Evolutionary conservation across 2,329 filamentous ascomycete species (phyloP), one percentile per base, ranked within the genome.

Genomic region (Aspergillus neoniger): DNA sequence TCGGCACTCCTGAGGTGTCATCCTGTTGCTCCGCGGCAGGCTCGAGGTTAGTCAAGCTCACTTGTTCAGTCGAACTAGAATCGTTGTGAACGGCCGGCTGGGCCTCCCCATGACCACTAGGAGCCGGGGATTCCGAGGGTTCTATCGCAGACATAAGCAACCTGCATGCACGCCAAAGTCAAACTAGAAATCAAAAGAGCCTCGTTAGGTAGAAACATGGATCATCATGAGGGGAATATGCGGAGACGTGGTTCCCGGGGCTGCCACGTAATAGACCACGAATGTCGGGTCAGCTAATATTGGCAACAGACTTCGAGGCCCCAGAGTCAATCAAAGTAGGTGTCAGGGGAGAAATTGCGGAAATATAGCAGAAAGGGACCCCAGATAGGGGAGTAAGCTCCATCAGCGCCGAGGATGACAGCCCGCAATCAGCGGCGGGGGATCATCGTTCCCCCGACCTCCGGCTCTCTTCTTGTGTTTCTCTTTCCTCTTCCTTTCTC

Each of bases 351-450:
- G 14, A 43, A 36, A 14, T 7, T 4, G 28, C 25, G 32, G 32
- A 15, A 36, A 5, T 36, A 14, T 21, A 55, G 50, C 32, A 51
- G 28, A 49, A 25, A 43, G 7, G 43, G 55, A 8, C 44, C 41
- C 21, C 14, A 21, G 7, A 55, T 44, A 39, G 30, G 44, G 55
- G 54, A 56, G 44, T 49, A 86, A 86, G 0, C 87, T 55, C 39
- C 53, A 44, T 21, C 53, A 47, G 53, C 53, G 39, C 39, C 23
- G 87, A 88, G 68, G 81, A 87, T 70, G 70, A 82, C 23, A 85
- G 60, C 58, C 63, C 55, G 50, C 59, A 54, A 47, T 54, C 54
- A 60, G 48, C 51, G 57, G 55, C 38, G 53, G 53, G 60, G 73
- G 72, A 74, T 76, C 71, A 74, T 74, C 57, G 64, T 76, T 76